Conservation (phyloP, 352 stramenopile genomes). For the Pythium insidiosum region DNA sequence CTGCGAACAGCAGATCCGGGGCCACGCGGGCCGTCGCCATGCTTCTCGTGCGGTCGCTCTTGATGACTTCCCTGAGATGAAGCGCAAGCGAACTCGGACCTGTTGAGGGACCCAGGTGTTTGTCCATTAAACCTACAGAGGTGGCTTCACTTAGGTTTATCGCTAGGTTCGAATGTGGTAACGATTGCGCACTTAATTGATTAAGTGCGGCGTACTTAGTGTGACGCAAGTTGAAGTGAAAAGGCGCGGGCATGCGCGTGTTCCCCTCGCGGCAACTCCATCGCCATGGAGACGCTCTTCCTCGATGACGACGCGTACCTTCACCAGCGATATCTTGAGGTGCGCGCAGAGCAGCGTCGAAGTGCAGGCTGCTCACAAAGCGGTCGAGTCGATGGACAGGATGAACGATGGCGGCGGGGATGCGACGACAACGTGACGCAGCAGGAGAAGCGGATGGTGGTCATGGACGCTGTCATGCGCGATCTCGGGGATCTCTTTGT, state of each 20-base stretch:
- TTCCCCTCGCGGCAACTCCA: too few relatives aligned
- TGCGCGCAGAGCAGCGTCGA: slow-evolving; percentile 24
- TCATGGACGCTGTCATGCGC: slow-evolving; percentile 23
- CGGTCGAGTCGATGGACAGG: not conserved
- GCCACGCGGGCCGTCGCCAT: slow-evolving; percentile 5
- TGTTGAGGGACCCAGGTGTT: slow-evolving; percentile 1
- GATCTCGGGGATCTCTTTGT: slow-evolving; percentile 5
- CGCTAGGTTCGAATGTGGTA: not conserved
- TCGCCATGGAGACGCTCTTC: slow-evolving; percentile 52
- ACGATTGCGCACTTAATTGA: slow-evolving; percentile 1
- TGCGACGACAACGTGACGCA: too few relatives aligned
- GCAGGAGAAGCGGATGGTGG: slow-evolving; percentile 12
- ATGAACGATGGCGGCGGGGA: too few relatives aligned
- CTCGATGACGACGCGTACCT: slow-evolving; percentile 37
- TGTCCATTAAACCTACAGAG: slow-evolving; percentile 3
- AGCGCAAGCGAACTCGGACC: too few relatives aligned
- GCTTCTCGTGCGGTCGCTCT: not conserved
- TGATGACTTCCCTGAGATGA: too few relatives aligned
- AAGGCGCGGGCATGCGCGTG: too few relatives aligned
- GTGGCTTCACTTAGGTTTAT: slow-evolving; percentile 2
- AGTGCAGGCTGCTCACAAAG: too few relatives aligned
- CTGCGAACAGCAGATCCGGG: slow-evolving; percentile 50
- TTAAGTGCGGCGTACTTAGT: slow-evolving; percentile 10
- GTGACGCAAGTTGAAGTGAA: slow-evolving; percentile 10
- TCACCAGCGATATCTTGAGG: slow-evolving; percentile 29